phyloP scores from a whole-genome alignment of 768 basidiomycete genomes.

The Trametes maxima region DNA sequence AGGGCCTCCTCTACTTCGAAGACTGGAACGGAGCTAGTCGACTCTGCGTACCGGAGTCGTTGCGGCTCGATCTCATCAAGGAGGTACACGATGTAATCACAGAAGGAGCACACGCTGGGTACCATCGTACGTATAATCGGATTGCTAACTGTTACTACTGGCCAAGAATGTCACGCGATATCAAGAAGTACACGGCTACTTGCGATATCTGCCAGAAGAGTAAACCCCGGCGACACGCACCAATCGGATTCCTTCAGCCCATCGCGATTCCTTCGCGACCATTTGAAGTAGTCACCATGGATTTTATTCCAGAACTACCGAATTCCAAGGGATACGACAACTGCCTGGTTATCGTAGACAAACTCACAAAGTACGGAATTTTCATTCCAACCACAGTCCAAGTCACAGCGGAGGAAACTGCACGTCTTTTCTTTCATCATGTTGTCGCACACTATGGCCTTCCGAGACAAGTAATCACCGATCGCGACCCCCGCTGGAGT shows the following conservation, averaged over 20 bases:
- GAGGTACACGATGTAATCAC: not conserved
- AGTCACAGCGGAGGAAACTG: slow-evolving; percentile 1
- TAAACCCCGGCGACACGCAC: slow-evolving; percentile 11
- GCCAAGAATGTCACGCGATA: slow-evolving; percentile 8
- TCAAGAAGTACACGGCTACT: slow-evolving; percentile 1
- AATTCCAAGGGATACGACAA: slow-evolving; percentile 8
- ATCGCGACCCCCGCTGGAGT: slow-evolving; percentile 8
- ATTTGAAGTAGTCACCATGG: slow-evolving; percentile 11
- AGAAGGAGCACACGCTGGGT: not conserved
- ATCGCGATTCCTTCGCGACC: slow-evolving; percentile 7
- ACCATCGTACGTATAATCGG: slow-evolving; percentile 1
- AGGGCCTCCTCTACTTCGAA: slow-evolving; percentile 2
- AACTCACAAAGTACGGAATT: slow-evolving; percentile 19
- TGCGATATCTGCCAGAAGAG: slow-evolving; percentile 13
- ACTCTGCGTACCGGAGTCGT: not conserved
- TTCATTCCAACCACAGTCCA: slow-evolving; percentile 7
- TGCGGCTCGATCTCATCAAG: not conserved
- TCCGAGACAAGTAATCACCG: slow-evolving; percentile 9
- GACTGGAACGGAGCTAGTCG: slow-evolving; percentile 6
- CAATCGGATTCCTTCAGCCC: slow-evolving; percentile 1
- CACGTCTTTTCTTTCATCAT: slow-evolving; percentile 9
- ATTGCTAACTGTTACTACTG: not conserved
- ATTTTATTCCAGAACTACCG: slow-evolving; percentile 7
- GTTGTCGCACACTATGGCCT: slow-evolving; percentile 12
- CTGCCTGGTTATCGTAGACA: slow-evolving; percentile 11